Evolutionary conservation across 2,329 filamentous ascomycete species (phyloP), one percentile per base, ranked within the genome.

Genomic region (Coniella lustricola): DNA sequence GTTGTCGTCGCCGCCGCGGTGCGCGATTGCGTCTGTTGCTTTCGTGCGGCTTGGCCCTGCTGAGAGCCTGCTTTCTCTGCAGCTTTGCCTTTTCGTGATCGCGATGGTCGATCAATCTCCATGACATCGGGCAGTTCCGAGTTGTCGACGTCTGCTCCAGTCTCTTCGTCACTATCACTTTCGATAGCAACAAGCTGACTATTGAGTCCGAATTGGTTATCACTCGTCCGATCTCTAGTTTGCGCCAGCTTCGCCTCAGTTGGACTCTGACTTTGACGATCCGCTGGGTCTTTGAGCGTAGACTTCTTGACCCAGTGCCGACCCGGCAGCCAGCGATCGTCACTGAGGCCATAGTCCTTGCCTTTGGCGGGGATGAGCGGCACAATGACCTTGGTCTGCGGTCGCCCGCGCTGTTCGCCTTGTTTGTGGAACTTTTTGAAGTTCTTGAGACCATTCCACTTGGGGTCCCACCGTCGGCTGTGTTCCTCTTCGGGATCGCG

Each of bases 401-500:
- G 55, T 4, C 44, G 44, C 34, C 40, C 14, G 8, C 42, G 29
- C 2, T 16, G 14, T 17, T 76, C 76, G 20, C 79, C 82, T 46
- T 79, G 73, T 47, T 73, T 74, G 18, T 76, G 74, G 61, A 98
- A 98, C 58, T 81, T 86, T 65, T 98, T 98, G 70, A 95, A 98
- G 61, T 98, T 97, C 66, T 89, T 91, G 37, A 91, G 77, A 1
- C 91, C 93, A 62, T 96, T 95, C 93, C 93, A 98, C 34, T 75
- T 76, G 1, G 88, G 82, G 56, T 96, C 80, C 90, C 91, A 96
- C 35, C 87, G 76, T 4, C 75, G 21, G 20, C 35, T 20, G 9
- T 20, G 73, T 37, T 72, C 70, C 1, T 67, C 71, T 38, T 74
- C 63, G 17, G 77, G 74, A 49, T 72, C 67, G n/a, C 82, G 79